Conservation (phyloP, 495 filamentous ascomycete species). For the Cercophora newfieldiana region DNA sequence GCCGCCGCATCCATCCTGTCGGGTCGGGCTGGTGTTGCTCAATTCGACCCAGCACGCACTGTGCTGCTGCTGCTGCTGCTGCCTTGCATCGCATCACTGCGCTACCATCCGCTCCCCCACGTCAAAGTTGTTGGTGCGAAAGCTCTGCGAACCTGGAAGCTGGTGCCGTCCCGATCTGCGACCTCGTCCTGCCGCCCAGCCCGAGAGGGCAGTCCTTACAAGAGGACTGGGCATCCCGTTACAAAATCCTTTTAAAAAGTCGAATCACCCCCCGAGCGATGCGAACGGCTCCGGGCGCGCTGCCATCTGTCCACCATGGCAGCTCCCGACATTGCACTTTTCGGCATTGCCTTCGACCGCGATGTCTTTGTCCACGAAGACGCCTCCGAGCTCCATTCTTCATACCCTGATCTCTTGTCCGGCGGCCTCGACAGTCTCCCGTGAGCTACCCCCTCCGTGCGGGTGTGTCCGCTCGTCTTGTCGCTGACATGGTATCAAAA, state of each 20-base stretch:
- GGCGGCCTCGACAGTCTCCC: background rate
- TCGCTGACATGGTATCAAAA: background rate
- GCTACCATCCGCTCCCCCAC: background rate
- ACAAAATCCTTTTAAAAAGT: background rate
- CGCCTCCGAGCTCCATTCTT: conserved; percentile 12
- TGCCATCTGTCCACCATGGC: conserved; percentile 18
- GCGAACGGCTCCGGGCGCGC: conserved; percentile 1
- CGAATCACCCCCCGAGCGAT: background rate
- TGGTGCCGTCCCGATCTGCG: background rate
- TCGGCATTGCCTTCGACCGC: conserved; percentile 17
- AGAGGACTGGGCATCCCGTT: background rate
- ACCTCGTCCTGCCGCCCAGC: background rate
- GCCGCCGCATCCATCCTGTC: background rate
- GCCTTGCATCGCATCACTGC: background rate
- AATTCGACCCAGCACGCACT: background rate
- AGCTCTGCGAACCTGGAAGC: background rate
- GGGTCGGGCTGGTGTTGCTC: background rate
- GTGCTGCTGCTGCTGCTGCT: background rate
- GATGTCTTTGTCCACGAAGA: conserved; percentile 7
- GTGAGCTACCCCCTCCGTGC: background rate
- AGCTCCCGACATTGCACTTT: conserved; percentile 17
- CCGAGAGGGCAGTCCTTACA: background rate
- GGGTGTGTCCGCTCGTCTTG: background rate
- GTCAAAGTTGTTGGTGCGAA: too few species aligned
- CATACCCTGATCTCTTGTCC: too few species aligned